Evolutionary conservation across 1,284 basidiomycete species (phyloP).

Genomic region (Schizophyllum amplum): DNA sequence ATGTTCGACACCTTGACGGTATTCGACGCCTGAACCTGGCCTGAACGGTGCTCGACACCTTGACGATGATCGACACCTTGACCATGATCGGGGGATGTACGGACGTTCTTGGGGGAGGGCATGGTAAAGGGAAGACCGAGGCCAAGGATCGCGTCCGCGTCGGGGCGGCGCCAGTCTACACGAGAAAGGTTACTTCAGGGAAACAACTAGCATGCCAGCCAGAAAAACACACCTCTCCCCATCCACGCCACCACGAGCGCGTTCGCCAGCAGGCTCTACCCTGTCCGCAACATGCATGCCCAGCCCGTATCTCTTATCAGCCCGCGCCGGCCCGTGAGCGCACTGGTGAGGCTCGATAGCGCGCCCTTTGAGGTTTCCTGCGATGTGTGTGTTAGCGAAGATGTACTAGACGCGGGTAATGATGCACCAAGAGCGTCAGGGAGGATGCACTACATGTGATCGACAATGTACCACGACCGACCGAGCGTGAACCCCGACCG

Average conservation of each 20-base stretch:
- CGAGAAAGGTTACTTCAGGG: no score
- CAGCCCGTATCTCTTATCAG: constrained; percentile 77
- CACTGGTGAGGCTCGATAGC: constrained; percentile 23
- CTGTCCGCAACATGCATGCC: constrained; percentile 97
- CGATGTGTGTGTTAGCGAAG: no score
- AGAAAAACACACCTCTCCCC: constrained; percentile 70
- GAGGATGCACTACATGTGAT: no score
- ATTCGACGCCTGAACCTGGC: neutral
- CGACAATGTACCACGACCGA: no score
- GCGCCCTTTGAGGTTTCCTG: constrained; percentile 15
- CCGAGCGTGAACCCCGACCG: no score
- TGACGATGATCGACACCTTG: no score
- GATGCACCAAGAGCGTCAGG: no score
- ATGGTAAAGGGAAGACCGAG: constrained; percentile 11
- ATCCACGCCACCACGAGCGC: constrained; percentile 79
- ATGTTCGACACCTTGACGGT: neutral
- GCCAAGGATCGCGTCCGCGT: constrained; percentile 45
- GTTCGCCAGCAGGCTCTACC: constrained; percentile 89
- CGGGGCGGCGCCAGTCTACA: constrained; percentile 77
- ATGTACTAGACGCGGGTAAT: no score
- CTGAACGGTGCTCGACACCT: no score
- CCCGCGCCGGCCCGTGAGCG: constrained; percentile 30
- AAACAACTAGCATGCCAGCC: no score
- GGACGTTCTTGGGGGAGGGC: constrained; percentile 8
- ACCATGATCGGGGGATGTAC: no score